Evolutionary conservation across 352 stramenopile species (phyloP).

Genomic region (Globisporangium orthogonon): DNA sequence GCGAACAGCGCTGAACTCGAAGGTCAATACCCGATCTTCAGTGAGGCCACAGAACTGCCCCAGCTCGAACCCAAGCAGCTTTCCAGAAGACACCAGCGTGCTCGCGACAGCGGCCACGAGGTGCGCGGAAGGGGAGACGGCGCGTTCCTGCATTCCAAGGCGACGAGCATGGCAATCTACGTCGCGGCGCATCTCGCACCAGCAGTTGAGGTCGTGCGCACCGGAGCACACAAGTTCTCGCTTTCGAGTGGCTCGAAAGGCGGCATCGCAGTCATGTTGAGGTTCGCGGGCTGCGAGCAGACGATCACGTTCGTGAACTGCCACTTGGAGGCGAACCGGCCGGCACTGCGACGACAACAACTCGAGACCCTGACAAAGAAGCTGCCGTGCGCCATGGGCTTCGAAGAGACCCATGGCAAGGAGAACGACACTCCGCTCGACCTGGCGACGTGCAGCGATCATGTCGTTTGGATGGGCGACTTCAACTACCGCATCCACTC

Average conservation of each 20-base stretch:
- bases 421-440: conserved; percentile 9
- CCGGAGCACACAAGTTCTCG: conserved; percentile 56
- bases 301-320: conserved; percentile 66
- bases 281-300: conserved; percentile 28
- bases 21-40: too few relatives aligned
- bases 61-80: neutral
- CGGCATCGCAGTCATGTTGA: conserved; percentile 43
- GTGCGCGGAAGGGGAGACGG: conserved; percentile 55
- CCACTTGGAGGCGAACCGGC: conserved; percentile 61
- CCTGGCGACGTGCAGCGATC: conserved; percentile 53
- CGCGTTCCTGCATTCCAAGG: conserved; percentile 56
- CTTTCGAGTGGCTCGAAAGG: conserved; percentile 51
- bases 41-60: neutral
- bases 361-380: conserved; percentile 35
- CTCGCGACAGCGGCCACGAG: conserved; percentile 16
- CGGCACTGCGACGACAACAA: conserved; percentile 43
- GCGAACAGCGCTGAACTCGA: too few relatives aligned
- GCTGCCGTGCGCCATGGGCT: conserved; percentile 35
- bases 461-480: conserved; percentile 79
- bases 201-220: conserved; percentile 37
- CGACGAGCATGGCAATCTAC: conserved; percentile 62
- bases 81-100: neutral
- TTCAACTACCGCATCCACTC: conserved; percentile 71
- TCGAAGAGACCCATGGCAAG: conserved; percentile 2
- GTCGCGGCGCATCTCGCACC: conserved; percentile 25